A percentile compares a stretch with the other conserved stretches of the same genome.
Evolutionary conservation across 148 eudicot species (phyloP).

Genomic region (Silene latifolia): DNA sequence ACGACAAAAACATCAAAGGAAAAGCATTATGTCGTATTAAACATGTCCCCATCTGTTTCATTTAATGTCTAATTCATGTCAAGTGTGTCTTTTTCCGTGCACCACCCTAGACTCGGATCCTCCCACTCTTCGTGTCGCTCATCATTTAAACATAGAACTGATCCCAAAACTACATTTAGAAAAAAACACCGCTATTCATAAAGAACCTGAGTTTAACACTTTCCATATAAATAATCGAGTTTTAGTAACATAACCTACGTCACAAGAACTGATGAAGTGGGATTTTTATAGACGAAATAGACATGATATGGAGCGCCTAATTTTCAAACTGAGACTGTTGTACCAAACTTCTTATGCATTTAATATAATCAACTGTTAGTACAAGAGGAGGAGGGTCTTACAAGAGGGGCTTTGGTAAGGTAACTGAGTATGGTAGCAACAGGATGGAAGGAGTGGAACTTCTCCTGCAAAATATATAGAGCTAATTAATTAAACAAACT

Average conservation of each 20-base stretch:
- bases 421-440: constrained; percentile 92
- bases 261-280: not conserved
- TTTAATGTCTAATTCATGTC: constrained; percentile 3
- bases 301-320: too few species aligned
- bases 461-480: constrained; percentile 48
- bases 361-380: too few species aligned
- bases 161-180: too few species aligned
- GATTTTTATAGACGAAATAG: not conserved
- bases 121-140: not conserved
- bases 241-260: not conserved
- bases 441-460: constrained; percentile 95
- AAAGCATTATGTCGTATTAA: not conserved
- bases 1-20: not conserved
- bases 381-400: constrained; percentile 32
- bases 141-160: too few species aligned
- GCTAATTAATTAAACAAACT: not conserved
- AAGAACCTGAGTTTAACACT: too few species aligned
- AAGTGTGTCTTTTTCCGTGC: constrained; percentile 8
- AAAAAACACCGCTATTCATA: too few species aligned
- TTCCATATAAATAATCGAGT: not conserved
- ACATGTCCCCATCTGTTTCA: constrained; percentile 1
- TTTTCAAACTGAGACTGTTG: too few species aligned
- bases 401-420: constrained; percentile 97
- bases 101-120: not conserved
- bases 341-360: too few species aligned